Percentiles rank a stretch among this genome's conserved stretches.
phyloP scores from a whole-genome alignment of 2,329 filamentous ascomycete genomes.

The Clonostachys rhizophaga region DNA sequence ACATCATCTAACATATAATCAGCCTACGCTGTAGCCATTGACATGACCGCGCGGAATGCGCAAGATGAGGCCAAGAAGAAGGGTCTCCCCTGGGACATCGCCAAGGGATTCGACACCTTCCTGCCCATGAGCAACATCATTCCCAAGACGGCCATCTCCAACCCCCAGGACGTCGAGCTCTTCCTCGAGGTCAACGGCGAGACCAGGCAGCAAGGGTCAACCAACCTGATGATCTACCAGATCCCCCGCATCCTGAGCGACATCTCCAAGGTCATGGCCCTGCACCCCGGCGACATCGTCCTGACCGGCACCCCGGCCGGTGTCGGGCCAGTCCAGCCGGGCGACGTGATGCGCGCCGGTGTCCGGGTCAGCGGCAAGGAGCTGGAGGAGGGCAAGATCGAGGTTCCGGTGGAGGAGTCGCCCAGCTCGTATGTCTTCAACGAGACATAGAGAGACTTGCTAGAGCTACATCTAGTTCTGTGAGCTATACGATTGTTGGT shows the following conservation, averaged over 20 bases:
- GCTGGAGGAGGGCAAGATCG: constrained; percentile 77
- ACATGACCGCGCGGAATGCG: constrained; percentile 94
- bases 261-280: constrained; percentile 91
- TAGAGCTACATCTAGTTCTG: background rate
- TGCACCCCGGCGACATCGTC: constrained; percentile 88
- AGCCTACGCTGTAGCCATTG: constrained; percentile 89
- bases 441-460: constrained; percentile 50
- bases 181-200: constrained; percentile 81
- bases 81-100: constrained; percentile 91
- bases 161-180: constrained; percentile 85
- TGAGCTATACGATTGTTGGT: too few species aligned
- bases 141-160: constrained; percentile 70
- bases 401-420: constrained; percentile 78
- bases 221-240: constrained; percentile 89
- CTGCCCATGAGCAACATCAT: constrained; percentile 81
- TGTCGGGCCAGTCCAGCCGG: constrained; percentile 78
- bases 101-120: constrained; percentile 98
- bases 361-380: constrained; percentile 77
- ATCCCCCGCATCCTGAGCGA: constrained; percentile 86
- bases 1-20: background rate
- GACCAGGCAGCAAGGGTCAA: constrained; percentile 77
- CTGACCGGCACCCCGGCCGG: constrained; percentile 97
- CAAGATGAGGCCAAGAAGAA: constrained; percentile 96
- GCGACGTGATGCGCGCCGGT: constrained; percentile 83
- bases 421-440: constrained; percentile 72